A percentile compares a stretch with the other conserved stretches of the same genome.
phyloP scores from a whole-genome alignment of 2,329 filamentous ascomycete genomes.

The Fusarium irregulare region DNA sequence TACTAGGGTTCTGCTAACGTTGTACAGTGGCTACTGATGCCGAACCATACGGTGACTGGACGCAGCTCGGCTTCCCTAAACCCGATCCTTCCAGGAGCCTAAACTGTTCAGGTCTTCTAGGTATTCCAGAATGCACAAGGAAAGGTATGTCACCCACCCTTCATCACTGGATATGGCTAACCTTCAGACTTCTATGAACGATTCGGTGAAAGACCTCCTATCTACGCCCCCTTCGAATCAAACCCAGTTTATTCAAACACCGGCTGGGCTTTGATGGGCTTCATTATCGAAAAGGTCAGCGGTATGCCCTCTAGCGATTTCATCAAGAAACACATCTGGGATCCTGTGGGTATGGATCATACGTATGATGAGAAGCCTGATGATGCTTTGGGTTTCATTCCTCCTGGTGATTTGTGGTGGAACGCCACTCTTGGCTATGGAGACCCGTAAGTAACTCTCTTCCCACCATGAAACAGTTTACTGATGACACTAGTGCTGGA shows the following conservation, averaged over 20 bases:
- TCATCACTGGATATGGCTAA: accelerated
- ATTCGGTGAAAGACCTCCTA: slow-evolving; percentile 11
- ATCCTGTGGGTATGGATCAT: slow-evolving; percentile 2
- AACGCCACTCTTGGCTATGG: slow-evolving; percentile 19
- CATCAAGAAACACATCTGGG: slow-evolving; percentile 18
- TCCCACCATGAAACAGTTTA: accelerated
- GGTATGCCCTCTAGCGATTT: slow-evolving; percentile 14
- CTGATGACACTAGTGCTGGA: background rate
- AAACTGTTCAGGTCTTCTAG: slow-evolving; percentile 22
- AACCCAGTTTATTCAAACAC: slow-evolving; percentile 17
- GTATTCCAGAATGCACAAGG: background rate
- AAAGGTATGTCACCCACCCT: background rate
- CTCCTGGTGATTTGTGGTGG: slow-evolving; percentile 17
- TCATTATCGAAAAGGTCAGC: slow-evolving; percentile 17
- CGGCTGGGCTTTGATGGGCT: slow-evolving; percentile 1
- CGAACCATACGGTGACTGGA: slow-evolving; percentile 26
- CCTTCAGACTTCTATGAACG: background rate
- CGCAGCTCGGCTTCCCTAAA: background rate
- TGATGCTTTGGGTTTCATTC: slow-evolving; percentile 9
- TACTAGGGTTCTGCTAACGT: accelerated
- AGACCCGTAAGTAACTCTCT: background rate
- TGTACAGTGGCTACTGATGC: slow-evolving; percentile 5
- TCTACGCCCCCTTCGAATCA: slow-evolving; percentile 6
- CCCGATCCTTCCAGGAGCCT: slow-evolving; percentile 1
- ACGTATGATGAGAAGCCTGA: slow-evolving; percentile 4